phyloP scores from a whole-genome alignment of 108 stramenopile genomes.

The Cyclostephanos invisitatus region DNA sequence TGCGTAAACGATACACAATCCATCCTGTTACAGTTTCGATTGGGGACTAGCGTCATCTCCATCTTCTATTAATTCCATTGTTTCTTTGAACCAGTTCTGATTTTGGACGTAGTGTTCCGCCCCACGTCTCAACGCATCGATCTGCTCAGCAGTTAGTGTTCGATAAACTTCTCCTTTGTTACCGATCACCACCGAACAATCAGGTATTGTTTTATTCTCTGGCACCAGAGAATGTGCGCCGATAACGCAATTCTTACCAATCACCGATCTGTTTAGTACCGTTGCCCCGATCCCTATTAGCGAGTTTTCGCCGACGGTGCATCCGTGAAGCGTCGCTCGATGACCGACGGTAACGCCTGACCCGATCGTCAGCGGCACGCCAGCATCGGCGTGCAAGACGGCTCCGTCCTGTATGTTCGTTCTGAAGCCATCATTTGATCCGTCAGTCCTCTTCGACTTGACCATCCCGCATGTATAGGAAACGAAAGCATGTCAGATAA shows the following conservation, averaged over 20 bases:
- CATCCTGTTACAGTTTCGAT: conserved; percentile 15
- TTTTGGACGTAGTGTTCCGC: conserved; percentile 51
- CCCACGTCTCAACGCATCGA: conserved; percentile 36
- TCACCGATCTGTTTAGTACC: conserved; percentile 46
- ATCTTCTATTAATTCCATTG: conserved; percentile 20
- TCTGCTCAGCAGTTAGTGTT: conserved; percentile 48
- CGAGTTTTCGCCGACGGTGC: conserved; percentile 45
- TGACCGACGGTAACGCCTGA: conserved; percentile 54
- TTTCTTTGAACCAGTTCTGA: conserved; percentile 32
- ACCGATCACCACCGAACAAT: conserved; percentile 46
- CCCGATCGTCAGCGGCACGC: conserved; percentile 48
- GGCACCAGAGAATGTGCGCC: conserved; percentile 50
- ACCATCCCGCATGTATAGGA: not conserved
- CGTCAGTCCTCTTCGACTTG: not conserved
- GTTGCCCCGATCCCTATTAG: conserved; percentile 57
- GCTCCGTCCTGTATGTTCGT: conserved; percentile 59
- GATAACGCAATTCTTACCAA: conserved; percentile 51
- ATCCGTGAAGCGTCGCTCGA: conserved; percentile 54
- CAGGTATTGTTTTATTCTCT: conserved; percentile 50
- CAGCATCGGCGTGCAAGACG: conserved; percentile 49
- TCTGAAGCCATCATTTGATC: not conserved
- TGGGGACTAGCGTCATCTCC: conserved; percentile 2
- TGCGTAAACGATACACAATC: not conserved
- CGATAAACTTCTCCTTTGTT: conserved; percentile 42
- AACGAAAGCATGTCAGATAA: not conserved